Evolutionary conservation across 805 yeast species (phyloP), one percentile per base, ranked within the genome.

Genomic region (Cyberlindnera lachancei): DNA sequence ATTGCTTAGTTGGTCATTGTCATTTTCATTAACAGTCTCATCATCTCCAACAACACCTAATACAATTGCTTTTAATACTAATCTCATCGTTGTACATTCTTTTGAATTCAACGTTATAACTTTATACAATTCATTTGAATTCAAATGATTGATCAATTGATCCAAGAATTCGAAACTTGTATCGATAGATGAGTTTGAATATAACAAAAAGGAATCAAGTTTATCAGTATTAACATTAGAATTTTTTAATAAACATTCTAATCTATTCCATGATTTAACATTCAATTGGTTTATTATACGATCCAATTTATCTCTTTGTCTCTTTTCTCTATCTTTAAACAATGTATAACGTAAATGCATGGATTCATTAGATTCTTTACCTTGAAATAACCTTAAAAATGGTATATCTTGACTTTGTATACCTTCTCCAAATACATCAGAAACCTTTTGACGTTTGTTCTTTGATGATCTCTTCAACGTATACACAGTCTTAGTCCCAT

Each of bases 71-170:
- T 41, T 50, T 27, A 51, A 18, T 1, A 44, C 34, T 11, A 39
- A 32, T 29, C 44, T 50, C 40, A 51, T 46, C 5, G 56, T 51
- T 1, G 46, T 41, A 9, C 41, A 42, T 21, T 51, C 53, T 34
- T 48, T 51, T 3, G 56, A 42, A 28, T 35, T 42, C 23, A 51
- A 21, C 3, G 38, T 16, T 7, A 51, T 33, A 7, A 44, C 33
- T 21, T 35, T 48, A 18, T 35, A 29, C 13, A 35, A 29, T 6
- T 31, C 24, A 4, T 38, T 14, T 12, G 33, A 28, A 7, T 32
- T 18, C 7, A 48, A 23, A 22, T 38, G 33, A 1, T 16, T 10
- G 9, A 33, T 31, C 21, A 50, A n/a, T 17, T 47, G 44, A 1
- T 18, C 22, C 3, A 40, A 18, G 17, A 50, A 49, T 2, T 19